Percentiles rank a stretch among this genome's conserved stretches.
These are phyloP conservation scores for Geosmithia morbida DNA, from an alignment of 2,329 filamentous ascomycete genomes.

Conservation along the genomic window DNA sequence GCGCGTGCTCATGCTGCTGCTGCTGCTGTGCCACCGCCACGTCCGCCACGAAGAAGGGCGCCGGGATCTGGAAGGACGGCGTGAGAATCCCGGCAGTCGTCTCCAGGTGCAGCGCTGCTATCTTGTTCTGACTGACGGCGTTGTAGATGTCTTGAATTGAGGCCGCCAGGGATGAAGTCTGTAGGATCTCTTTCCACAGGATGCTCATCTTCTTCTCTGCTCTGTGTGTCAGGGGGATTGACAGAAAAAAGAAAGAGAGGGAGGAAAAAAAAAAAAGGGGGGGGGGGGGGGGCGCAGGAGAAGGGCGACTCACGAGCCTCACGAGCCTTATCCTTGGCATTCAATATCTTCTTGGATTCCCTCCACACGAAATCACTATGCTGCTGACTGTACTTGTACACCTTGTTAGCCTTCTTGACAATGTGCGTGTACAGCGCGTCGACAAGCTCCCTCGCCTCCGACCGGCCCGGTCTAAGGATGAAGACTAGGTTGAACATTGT, in stretches of 20 bases:
- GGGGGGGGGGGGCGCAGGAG: no score
- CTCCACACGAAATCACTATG: conserved; percentile 83
- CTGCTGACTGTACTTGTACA: conserved; percentile 84
- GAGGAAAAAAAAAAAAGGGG: neutral
- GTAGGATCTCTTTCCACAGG: conserved; percentile 57
- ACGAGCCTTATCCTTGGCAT: conserved; percentile 67
- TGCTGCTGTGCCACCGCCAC: conserved; percentile 45
- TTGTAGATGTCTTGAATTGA: conserved; percentile 74
- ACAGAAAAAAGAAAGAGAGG: neutral
- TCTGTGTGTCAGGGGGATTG: conserved; percentile 5
- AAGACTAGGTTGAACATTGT: conserved; percentile 98
- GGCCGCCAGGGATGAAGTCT: conserved; percentile 63
- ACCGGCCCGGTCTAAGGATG: conserved; percentile 64
- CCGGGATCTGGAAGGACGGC: conserved; percentile 48
- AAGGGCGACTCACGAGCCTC: conserved; percentile 38
- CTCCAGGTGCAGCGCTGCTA: conserved; percentile 70
- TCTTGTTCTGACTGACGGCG: conserved; percentile 69
- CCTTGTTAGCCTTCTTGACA: conserved; percentile 83
- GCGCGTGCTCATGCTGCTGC: conserved; percentile 40
- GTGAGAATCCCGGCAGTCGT: conserved; percentile 42
- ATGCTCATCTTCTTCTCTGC: conserved; percentile 44
- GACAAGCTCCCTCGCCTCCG: conserved; percentile 61
- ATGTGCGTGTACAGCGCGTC: conserved; percentile 76
- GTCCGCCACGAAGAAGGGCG: conserved; percentile 57
- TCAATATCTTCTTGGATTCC: conserved; percentile 71